Evolutionary conservation across 805 yeast genomes (phyloP).

Genomic region (Metschnikowia drakensbergensis): DNA sequence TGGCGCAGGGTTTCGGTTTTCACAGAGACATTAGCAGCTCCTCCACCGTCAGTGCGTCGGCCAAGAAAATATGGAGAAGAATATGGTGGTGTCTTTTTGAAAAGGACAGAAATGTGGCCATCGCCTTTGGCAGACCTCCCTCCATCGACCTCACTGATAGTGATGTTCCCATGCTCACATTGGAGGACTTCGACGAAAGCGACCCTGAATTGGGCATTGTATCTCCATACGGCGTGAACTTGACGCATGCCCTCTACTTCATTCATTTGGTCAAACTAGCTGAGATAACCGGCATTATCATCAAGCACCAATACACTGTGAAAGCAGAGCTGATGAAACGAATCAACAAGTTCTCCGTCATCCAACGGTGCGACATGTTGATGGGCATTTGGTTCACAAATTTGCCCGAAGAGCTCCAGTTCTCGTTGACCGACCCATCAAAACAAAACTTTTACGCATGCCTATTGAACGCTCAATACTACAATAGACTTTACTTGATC

Average conservation of each 20-base stretch:
- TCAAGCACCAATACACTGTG: slow-evolving; percentile 66
- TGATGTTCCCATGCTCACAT: slow-evolving; percentile 67
- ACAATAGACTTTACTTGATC: slow-evolving; percentile 64
- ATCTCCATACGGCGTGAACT: slow-evolving; percentile 44
- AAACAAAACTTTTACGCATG: slow-evolving; percentile 57
- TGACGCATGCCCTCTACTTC: slow-evolving; percentile 51
- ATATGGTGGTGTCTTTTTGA: slow-evolving; percentile 77
- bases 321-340: slow-evolving; percentile 55
- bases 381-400: slow-evolving; percentile 74
- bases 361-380: slow-evolving; percentile 69
- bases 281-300: slow-evolving; percentile 66
- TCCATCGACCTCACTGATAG: slow-evolving; percentile 68
- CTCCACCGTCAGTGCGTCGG: slow-evolving; percentile 34
- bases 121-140: slow-evolving; percentile 72
- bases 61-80: slow-evolving; percentile 54
- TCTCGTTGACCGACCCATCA: slow-evolving; percentile 52
- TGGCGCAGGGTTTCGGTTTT: slow-evolving; percentile 74
- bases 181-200: slow-evolving; percentile 61
- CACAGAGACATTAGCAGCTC: slow-evolving; percentile 53
- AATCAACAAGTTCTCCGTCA: slow-evolving; percentile 39
- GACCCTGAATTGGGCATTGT: slow-evolving; percentile 35
- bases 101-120: slow-evolving; percentile 64
- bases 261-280: slow-evolving; percentile 63
- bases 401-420: slow-evolving; percentile 59
- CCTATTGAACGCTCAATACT: slow-evolving; percentile 63